Base-by-base conservation (phyloP, 2,329 filamentous ascomycete species). In the Pseudopyrenochaeta lycopersici region DNA sequence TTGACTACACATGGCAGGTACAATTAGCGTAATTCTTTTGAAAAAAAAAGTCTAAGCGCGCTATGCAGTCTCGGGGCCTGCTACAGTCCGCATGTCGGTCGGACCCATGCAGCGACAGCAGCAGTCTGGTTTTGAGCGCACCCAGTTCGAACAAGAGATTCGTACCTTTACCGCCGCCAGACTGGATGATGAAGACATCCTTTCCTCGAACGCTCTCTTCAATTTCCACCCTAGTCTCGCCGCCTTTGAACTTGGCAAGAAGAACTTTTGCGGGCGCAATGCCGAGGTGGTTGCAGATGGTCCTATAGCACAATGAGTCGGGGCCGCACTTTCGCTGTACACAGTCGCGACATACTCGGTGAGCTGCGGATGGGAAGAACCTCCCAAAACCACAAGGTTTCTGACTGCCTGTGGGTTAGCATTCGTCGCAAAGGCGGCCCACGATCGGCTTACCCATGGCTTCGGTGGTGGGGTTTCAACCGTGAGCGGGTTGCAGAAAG, bases 181-280 rank as follows among this genome's bases (percentile, higher is more conserved):
- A 95, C 78, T 98, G 94, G 70, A 99, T 92, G 74, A 98, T 97
- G 81, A 96, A 99, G 75, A 72, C 95, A 86, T 99, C 95, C 77
- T 99, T 99, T 67, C 91, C 95, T 67, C 95, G 90, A 46, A 99
- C 95, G 12, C 92, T 97, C 78, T 99, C 95, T 76, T 93, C 86
- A 71, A 99, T 96, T 78, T 98, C 95, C 60, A 96, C 94, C 49
- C 94, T 88, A 64, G 91, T 96, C 81, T 98, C 95, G 64, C 95
- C 95, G 46, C 95, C 92, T 29, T 92, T 91, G 81, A 99, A 99
- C 80, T 97, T 97, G 73, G 84, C 86, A 44, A 98, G 87, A 57
- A 93, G 87, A 65, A 94, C 90, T 71, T 92, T 89, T 66, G 92
- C 91, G 17, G 87, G 83, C n/a, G 92, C 89, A 49, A 99, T 88